Base-by-base conservation (phyloP, 1,284 basidiomycete genomes). In the Puccinia triticina region DNA sequence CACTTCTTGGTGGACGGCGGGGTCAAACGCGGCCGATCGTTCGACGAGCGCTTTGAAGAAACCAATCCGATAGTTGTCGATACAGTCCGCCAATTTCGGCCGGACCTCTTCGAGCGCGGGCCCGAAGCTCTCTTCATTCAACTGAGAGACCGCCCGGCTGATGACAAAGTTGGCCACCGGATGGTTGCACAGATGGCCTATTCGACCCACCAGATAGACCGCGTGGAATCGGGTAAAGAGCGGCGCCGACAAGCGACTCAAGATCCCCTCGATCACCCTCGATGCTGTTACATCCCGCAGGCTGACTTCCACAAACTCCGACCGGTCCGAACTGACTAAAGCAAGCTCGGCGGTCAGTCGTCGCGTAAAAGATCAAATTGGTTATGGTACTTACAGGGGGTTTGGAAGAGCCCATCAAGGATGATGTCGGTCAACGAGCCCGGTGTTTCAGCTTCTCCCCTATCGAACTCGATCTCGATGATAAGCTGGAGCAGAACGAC, bases 141-240 rank as follows among this genome's bases (percentile, higher is more conserved):
- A 86, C 57, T 93, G 89, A 74, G 90, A 90, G 21, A 96, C 84
- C 0, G 92, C 93, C 85, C 91, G 92, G 0, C 94, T 92, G 8
- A 95, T 89, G 23, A 96, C 94, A 85, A 94, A 98, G 86, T 97
- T 97, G 32, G 93, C 94, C 2, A 95, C 93, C 0, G 95, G 94
- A 87, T 98, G 95, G 32, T 84, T 84, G 5, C 92, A 91, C 37
- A 96, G 88, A 83, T 92, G 91, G 8, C 90, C 87, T 59, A 96
- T 88, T 84, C 92, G 93, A 32, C 91, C 87, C 32, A 88, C 87
- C 85, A 98, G 92, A 87, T 96, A 96, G 0, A 90, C 89, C 5
- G 87, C 85, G 94, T 95, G 97, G 7, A 97, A 85, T 0, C 89
- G 85, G 46, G 88, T 86, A 86, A 95, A 95, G 3, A 91, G 89